Conservation (phyloP, 257 asterid species). For the Leonotis leonurus region DNA sequence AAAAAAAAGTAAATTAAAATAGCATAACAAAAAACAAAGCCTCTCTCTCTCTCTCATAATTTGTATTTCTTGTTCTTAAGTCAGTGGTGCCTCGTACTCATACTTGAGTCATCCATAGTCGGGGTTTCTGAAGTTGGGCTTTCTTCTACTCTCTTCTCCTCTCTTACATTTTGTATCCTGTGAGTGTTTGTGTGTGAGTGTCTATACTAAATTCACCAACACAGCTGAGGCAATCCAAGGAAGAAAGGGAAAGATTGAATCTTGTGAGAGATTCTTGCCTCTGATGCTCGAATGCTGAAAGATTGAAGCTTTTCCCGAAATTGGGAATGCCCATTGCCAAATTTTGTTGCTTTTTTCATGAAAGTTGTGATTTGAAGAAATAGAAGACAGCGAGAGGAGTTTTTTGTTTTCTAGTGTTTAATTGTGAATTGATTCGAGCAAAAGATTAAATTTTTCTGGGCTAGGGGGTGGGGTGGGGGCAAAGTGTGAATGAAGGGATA, state of each 20-base stretch:
- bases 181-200: constrained; percentile 5
- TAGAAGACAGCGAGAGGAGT: constrained; percentile 14
- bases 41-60: constrained; percentile 23
- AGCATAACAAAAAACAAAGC: neutral
- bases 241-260: constrained; percentile 22
- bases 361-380: constrained; percentile 13
- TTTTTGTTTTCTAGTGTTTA: constrained; percentile 6
- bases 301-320: constrained; percentile 11
- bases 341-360: constrained; percentile 12
- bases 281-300: constrained; percentile 13
- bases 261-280: constrained; percentile 22
- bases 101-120: constrained; percentile 29
- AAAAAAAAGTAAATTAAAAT: constrained; percentile 5
- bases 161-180: constrained; percentile 13
- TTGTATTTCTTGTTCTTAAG: constrained; percentile 53
- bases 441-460: constrained; percentile 25
- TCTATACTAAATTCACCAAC: neutral
- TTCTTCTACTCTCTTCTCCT: neutral
- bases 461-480: constrained; percentile 23
- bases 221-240: constrained; percentile 18
- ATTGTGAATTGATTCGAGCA: constrained; percentile 11
- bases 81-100: constrained; percentile 53
- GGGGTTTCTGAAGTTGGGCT: constrained; percentile 13
- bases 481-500: constrained; percentile 44
- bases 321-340: constrained; percentile 32